phyloP scores from a whole-genome alignment of 805 yeast species.

The Nakazawaea pomicola region DNA sequence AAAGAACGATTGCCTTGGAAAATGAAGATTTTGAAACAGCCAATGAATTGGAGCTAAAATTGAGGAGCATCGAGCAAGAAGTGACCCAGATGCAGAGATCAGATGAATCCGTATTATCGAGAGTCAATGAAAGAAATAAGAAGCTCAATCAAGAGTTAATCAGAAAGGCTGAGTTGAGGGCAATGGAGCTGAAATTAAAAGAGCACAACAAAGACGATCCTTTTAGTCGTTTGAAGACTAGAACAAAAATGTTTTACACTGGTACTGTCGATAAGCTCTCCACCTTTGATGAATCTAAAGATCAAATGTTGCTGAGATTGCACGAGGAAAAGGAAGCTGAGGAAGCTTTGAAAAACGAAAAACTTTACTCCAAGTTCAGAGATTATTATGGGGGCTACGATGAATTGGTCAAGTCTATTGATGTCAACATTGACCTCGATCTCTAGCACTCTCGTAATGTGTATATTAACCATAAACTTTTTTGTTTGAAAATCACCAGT shows the following conservation, averaged over 20 bases:
- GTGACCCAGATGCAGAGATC: conserved; percentile 30
- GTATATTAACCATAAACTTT: too few relatives aligned
- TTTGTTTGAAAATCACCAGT: not conserved
- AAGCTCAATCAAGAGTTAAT: conserved; percentile 71
- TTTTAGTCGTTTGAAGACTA: conserved; percentile 83
- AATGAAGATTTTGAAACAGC: conserved; percentile 39
- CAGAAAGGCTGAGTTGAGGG: conserved; percentile 71
- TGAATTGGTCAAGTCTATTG: conserved; percentile 1
- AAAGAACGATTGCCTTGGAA: conserved; percentile 70
- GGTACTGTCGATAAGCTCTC: conserved; percentile 24
- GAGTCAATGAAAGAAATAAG: conserved; percentile 81
- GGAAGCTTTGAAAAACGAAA: not conserved
- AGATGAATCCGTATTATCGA: conserved; percentile 48
- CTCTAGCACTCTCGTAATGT: too few relatives aligned
- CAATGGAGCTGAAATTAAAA: conserved; percentile 46
- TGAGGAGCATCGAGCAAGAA: conserved; percentile 32
- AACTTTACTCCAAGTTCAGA: conserved; percentile 8
- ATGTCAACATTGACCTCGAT: not conserved
- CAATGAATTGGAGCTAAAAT: conserved; percentile 41
- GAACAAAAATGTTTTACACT: conserved; percentile 75
- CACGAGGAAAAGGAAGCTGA: not conserved
- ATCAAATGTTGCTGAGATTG: conserved; percentile 3
- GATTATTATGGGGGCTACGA: conserved; percentile 10
- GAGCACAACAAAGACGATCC: conserved; percentile 62
- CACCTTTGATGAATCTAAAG: conserved; percentile 3